These are phyloP conservation scores for Rhodomyrtus tomentosa DNA, from an alignment of 345 rosid genomes.

Conservation along the genomic window DNA sequence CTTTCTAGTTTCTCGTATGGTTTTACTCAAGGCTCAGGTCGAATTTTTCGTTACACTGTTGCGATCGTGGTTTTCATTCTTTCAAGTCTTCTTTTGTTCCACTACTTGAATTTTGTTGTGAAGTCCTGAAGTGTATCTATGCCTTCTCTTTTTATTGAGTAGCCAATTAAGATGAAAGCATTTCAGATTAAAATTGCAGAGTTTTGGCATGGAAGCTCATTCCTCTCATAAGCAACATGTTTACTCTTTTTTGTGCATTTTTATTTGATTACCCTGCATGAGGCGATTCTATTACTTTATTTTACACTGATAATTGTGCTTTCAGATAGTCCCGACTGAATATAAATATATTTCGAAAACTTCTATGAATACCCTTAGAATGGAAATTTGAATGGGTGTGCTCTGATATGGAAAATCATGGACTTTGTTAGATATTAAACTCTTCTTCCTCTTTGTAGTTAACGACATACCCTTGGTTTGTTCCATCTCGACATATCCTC, in stretches of 20 bases:
- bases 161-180: too few species aligned
- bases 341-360: slow-evolving; percentile 74
- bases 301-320: not conserved
- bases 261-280: not conserved
- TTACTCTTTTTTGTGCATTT: not conserved
- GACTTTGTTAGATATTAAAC: not conserved
- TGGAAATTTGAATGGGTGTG: not conserved
- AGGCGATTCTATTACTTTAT: not conserved
- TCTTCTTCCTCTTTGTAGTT: not conserved
- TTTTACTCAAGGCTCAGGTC: too few species aligned
- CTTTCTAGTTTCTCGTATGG: too few species aligned
- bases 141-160: too few species aligned
- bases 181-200: not conserved
- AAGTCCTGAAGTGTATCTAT: too few species aligned
- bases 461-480: not conserved
- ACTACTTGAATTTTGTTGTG: too few species aligned
- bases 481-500: too few species aligned
- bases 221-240: not conserved
- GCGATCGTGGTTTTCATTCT: too few species aligned
- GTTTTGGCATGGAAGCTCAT: not conserved
- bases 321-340: slow-evolving; percentile 95
- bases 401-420: not conserved
- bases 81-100: too few species aligned
- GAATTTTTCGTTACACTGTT: too few species aligned
- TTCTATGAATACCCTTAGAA: not conserved